Conservation (phyloP, 306 rosid species). For the Cercis canadensis region DNA sequence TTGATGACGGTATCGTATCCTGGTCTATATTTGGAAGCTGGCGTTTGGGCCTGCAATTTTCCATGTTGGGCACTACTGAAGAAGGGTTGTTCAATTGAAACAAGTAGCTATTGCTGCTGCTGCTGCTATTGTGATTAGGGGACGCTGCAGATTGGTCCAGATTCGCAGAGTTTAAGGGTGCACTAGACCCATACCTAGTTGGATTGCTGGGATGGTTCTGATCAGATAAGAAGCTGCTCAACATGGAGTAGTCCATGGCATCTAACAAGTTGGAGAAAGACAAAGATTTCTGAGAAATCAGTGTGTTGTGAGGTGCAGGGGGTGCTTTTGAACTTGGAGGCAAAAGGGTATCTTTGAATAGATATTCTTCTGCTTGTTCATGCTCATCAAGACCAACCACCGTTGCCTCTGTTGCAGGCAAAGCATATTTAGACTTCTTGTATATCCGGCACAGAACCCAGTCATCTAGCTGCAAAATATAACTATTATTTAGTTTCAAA, state of each 20-base stretch:
- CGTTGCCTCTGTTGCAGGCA: slow-evolving; percentile 42
- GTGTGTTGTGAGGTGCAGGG: slow-evolving; percentile 24
- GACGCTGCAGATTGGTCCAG: slow-evolving; percentile 36
- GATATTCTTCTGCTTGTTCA: slow-evolving; percentile 39
- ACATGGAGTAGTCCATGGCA: slow-evolving; percentile 63
- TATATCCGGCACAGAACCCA: slow-evolving; percentile 72
- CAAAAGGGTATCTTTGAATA: slow-evolving; percentile 36
- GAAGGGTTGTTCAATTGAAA: slow-evolving; percentile 37
- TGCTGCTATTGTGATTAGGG: not conserved
- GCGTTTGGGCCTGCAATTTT: slow-evolving; percentile 44
- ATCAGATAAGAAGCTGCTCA: slow-evolving; percentile 55
- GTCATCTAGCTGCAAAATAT: slow-evolving; percentile 54
- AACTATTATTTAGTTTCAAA: not conserved
- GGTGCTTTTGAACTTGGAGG: slow-evolving; percentile 21
- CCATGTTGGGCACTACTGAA: no score
- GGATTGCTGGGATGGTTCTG: slow-evolving; percentile 36
- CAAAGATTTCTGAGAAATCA: slow-evolving; percentile 57
- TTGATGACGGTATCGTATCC: slow-evolving; percentile 46
- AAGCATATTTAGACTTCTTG: slow-evolving; percentile 49
- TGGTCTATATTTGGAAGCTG: slow-evolving; percentile 44
- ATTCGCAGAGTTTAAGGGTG: slow-evolving; percentile 26
- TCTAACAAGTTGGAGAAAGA: slow-evolving; percentile 64
- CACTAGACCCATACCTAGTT: slow-evolving; percentile 42
- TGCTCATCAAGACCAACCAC: slow-evolving; percentile 33
- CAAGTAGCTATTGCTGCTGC: slow-evolving; percentile 24